A percentile compares a stretch with the other conserved stretches of the same genome.
phyloP scores from a whole-genome alignment of 2,329 filamentous ascomycete species.

The Colletotrichum gigasporum region DNA sequence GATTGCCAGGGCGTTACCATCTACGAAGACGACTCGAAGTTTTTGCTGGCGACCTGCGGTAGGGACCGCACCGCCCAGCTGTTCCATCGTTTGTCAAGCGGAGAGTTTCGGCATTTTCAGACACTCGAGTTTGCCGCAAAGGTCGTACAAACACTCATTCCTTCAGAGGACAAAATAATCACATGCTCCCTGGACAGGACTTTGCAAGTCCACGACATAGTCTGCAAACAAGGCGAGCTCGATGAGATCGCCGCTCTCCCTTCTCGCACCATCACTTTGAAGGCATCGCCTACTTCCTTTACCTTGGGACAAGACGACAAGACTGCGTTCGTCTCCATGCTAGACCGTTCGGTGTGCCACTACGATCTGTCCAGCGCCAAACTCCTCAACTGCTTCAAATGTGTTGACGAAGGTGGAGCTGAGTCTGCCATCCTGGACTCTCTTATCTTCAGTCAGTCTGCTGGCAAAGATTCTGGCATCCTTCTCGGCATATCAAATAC shows the following conservation, averaged over 20 bases:
- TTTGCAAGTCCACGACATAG: slow-evolving; percentile 81
- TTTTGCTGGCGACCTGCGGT: slow-evolving; percentile 83
- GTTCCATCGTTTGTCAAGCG: slow-evolving; percentile 70
- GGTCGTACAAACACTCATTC: slow-evolving; percentile 78
- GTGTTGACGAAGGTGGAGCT: slow-evolving; percentile 79
- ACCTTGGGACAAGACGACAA: slow-evolving; percentile 70
- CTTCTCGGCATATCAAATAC: slow-evolving; percentile 91
- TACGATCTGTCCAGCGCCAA: slow-evolving; percentile 75
- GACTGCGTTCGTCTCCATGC: slow-evolving; percentile 65
- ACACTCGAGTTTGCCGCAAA: slow-evolving; percentile 93
- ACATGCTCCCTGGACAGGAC: slow-evolving; percentile 92
- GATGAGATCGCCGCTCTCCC: slow-evolving; percentile 80
- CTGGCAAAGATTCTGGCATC: slow-evolving; percentile 66
- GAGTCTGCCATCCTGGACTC: slow-evolving; percentile 88
- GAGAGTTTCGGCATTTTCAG: slow-evolving; percentile 81
- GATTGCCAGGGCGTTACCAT: slow-evolving; percentile 87
- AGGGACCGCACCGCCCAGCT: slow-evolving; percentile 93
- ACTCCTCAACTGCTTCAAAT: slow-evolving; percentile 79
- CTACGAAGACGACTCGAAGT: slow-evolving; percentile 67
- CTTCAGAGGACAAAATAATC: slow-evolving; percentile 78
- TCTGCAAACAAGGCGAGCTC: slow-evolving; percentile 72
- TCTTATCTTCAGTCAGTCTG: slow-evolving; percentile 70
- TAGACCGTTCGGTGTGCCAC: slow-evolving; percentile 69
- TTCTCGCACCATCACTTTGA: slow-evolving; percentile 80
- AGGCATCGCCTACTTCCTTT: slow-evolving; percentile 89